Base-by-base conservation (phyloP, 2,329 filamentous ascomycete genomes). In the Didymosphaeria variabile region DNA sequence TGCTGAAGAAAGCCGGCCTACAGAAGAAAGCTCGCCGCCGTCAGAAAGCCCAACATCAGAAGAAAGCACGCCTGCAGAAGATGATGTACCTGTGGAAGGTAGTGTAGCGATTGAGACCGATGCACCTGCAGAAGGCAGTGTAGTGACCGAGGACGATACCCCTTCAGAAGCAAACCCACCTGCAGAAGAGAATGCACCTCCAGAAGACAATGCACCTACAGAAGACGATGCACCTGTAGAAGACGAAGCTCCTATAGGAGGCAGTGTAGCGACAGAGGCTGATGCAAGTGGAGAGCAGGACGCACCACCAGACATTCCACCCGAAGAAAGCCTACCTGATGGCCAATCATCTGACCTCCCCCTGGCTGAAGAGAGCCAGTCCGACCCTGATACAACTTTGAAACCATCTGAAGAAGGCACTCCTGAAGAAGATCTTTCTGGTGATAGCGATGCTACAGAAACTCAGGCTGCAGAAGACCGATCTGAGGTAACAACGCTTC, bases 171-270 rank as follows among this genome's bases (percentile, higher is more conserved):
- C 19, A 5, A 50, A 29, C 17, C 3, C 40, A 29, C 51, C 51
- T 19, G n/a, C 51, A 26, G 51, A 42, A 32, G 51, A 47, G 15
- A 44, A 29, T 12, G 19, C 47, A 17, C 38, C 52, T 7, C 9
- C 23, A 26, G 58, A 54, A 44, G 56, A 38, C 7, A 34, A 21
- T 56, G 3, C 40, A 31, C 34, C 47, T 36, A 23, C 10, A 47
- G 38, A 38, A 21, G 45, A 34, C 21, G 23, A 26, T 19, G 5
- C 23, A 47, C 50, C 50, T 15, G 50, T 15, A 13, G 32, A 40
- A 8, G 50, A 55, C 17, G 29, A 26, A 5, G 8, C 32, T 26
- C 36, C 52, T 42, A 15, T 26, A 32, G 26, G 17, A 7, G 26
- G 29, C 5, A 32, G 26, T 32, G 26, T 21, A 34, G 15, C 29